Percentiles rank a stretch among this genome's conserved stretches.
Evolutionary conservation across 768 basidiomycete genomes (phyloP).

Genomic region (Russula virescens): DNA sequence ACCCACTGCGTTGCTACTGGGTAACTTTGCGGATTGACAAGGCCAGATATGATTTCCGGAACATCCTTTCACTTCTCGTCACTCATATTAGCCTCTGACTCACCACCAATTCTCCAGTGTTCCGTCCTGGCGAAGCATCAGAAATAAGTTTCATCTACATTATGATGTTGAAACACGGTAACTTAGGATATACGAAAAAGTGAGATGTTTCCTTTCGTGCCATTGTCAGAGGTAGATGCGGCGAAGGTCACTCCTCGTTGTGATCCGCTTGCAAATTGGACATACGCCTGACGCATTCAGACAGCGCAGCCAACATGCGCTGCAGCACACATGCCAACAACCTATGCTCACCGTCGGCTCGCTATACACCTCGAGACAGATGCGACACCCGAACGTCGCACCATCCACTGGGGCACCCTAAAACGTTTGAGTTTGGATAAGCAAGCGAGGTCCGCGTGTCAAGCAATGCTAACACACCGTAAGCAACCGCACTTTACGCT

Average conservation of each 20-base stretch:
- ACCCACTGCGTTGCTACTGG: constrained; percentile 44
- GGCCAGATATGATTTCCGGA: constrained; percentile 78
- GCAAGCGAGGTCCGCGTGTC: background rate
- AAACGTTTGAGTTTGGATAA: background rate
- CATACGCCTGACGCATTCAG: constrained; percentile 77
- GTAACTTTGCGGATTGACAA: constrained; percentile 58
- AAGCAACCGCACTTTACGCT: constrained; percentile 53
- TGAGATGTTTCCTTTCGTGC: background rate
- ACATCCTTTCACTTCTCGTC: background rate
- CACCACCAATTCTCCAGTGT: background rate
- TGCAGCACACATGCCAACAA: constrained; percentile 85
- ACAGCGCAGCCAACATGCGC: constrained; percentile 80
- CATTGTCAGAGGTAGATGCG: constrained; percentile 57
- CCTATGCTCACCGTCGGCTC: constrained; percentile 79
- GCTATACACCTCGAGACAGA: constrained; percentile 71
- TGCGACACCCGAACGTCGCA: constrained; percentile 51
- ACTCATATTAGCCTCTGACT: background rate
- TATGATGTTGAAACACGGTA: background rate
- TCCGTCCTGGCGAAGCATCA: background rate
- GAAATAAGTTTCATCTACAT: background rate
- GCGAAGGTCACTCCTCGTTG: constrained; percentile 65
- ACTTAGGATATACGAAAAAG: background rate
- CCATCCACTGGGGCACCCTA: constrained; percentile 7
- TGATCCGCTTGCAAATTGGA: constrained; percentile 85
- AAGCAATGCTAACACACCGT: background rate